phyloP scores from a whole-genome alignment of 164 flowering plant species.

The Brasenia schreberi region DNA sequence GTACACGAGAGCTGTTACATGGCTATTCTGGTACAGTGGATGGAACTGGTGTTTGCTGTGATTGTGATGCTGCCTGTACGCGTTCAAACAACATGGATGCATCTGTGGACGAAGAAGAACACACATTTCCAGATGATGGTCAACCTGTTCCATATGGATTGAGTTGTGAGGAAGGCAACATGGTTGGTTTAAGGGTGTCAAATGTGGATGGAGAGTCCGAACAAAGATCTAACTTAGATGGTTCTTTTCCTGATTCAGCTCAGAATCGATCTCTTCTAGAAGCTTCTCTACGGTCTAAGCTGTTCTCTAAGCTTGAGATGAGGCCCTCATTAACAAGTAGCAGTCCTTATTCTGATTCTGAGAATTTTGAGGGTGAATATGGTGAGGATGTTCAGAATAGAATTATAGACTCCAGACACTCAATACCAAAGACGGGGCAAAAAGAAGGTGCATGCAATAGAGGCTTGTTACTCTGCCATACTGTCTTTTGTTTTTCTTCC shows the following conservation, averaged over 20 bases:
- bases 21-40: background rate
- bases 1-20: background rate
- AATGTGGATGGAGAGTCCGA: conserved; percentile 6
- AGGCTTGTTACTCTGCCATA: background rate
- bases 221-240: conserved; percentile 9
- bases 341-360: conserved; percentile 3
- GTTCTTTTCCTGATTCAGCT: background rate
- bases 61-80: conserved; percentile 16
- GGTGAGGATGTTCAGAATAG: background rate
- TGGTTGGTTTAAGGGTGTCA: conserved; percentile 10
- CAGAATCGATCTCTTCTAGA: conserved; percentile 52
- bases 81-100: conserved; percentile 24
- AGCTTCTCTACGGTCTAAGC: conserved; percentile 64
- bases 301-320: conserved; percentile 44
- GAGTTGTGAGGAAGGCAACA: conserved; percentile 7
- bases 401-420: background rate
- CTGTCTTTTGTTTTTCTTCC: too few relatives aligned
- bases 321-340: conserved; percentile 18
- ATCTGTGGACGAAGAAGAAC: conserved; percentile 47
- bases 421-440: conserved; percentile 15
- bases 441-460: conserved; percentile 6
- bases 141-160: conserved; percentile 14
- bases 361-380: background rate
- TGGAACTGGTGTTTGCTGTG: background rate
- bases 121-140: conserved; percentile 17